Evolutionary conservation across 495 filamentous ascomycete genomes (phyloP), one percentile per base, ranked within the genome.

Genomic region (Tuber brumale): DNA sequence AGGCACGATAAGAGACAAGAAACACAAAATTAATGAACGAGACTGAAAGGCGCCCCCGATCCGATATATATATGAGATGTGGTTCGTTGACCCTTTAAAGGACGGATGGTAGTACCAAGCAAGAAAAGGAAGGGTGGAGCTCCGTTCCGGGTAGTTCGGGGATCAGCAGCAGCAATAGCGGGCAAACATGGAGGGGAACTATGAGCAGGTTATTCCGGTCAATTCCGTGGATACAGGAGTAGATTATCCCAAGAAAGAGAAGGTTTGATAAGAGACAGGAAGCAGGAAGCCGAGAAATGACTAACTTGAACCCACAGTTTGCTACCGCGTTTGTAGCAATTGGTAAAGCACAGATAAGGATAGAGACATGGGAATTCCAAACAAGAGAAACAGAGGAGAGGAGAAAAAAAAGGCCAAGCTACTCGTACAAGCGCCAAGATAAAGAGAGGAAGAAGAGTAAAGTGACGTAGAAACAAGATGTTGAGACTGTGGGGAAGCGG

Each of bases 21-120:
- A 72, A 16, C 7, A 71, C 18, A 74, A 21, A 16, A 46, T 57
- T 71, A 45, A 61, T 74, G 70, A 79, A 75, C 12, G 1, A 16
- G n/a, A 31, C 31, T 61, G 14, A 5, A 18, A 70, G 79, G 72
- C 61, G 76, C 70, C 70, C 70, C 72, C 66, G 70, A 73, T 61
- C 14, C 46, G 78, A 80, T 75, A 80, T 79, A 74, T 79, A 80
- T 70, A 37, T 72, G 77, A 80, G 75, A 74, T n/a, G 31, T 31
- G 61, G 72, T 73, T 70, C 43, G 39, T 76, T 73, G 76, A 76
- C 78, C 75, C 75, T 76, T 73, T 73, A 80, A 73, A 80, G 72
- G 73, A 48, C 66, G 72, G 75, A 80, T 46, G 70, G 75, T 79
- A 75, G 73, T 57, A 1, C 48, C 45, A 72, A 79, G 72, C 48